Evolutionary conservation across 495 filamentous ascomycete species (phyloP).

Genomic region (Clavariopsis aquatica): DNA sequence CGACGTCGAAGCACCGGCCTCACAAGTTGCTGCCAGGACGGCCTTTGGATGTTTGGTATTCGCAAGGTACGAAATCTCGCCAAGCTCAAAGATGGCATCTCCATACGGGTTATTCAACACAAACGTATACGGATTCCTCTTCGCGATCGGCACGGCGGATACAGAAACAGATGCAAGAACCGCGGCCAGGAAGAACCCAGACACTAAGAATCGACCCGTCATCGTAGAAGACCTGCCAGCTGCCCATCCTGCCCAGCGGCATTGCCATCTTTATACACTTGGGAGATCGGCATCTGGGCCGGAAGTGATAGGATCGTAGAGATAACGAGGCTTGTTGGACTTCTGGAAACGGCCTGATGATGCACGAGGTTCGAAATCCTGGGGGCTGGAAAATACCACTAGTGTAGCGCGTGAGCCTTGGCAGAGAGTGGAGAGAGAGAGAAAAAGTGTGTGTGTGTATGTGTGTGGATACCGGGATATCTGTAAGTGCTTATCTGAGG

Average conservation of each 20-base stretch:
- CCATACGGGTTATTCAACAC: conserved; percentile 27
- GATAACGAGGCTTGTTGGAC: not conserved
- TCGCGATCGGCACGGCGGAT: conserved; percentile 13
- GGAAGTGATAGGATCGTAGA: not conserved
- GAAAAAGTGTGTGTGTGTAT: no score
- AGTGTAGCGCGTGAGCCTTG: conserved; percentile 1
- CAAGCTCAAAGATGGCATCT: conserved; percentile 36
- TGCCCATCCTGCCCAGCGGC: not conserved
- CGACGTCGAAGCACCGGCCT: not conserved
- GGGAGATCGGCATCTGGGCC: not conserved
- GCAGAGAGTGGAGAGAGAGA: not conserved
- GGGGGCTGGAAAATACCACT: not conserved
- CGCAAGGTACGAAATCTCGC: conserved; percentile 37
- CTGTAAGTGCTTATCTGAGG: not conserved
- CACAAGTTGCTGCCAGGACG: conserved; percentile 1
- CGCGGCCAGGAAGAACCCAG: conserved; percentile 3
- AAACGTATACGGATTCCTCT: conserved; percentile 30
- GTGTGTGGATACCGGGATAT: no score
- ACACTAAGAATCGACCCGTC: conserved; percentile 3
- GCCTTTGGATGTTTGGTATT: conserved; percentile 37
- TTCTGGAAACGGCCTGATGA: not conserved
- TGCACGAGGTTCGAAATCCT: not conserved
- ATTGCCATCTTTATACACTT: conserved; percentile 1
- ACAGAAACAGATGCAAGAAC: conserved; percentile 4
- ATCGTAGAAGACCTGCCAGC: not conserved